phyloP scores from a whole-genome alignment of 345 rosid species.

The Salix exigua region DNA sequence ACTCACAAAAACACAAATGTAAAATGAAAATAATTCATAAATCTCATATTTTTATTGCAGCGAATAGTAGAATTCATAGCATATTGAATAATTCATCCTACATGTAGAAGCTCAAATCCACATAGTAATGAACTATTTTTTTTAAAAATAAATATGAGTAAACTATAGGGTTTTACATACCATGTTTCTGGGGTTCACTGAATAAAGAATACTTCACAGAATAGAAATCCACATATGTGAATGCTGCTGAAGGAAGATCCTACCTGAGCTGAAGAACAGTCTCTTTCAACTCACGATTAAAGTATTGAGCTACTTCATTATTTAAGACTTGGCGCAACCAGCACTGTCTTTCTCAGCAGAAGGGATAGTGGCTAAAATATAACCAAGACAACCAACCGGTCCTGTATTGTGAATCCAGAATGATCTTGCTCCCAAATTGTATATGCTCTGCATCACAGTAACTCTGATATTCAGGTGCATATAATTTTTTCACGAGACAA shows the following conservation, averaged over 20 bases:
- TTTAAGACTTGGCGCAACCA: slow-evolving; percentile 48
- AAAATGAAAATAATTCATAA: too few species aligned
- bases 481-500: too few species aligned
- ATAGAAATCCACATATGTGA: slow-evolving; percentile 51
- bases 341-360: slow-evolving; percentile 29
- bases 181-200: slow-evolving; percentile 32
- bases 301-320: slow-evolving; percentile 47
- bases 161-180: slow-evolving; percentile 19
- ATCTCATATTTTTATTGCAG: too few species aligned
- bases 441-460: slow-evolving; percentile 34
- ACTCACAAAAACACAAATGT: too few species aligned
- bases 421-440: slow-evolving; percentile 39
- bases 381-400: slow-evolving; percentile 66
- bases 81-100: neutral
- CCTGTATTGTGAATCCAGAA: slow-evolving; percentile 79
- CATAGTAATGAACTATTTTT: too few species aligned
- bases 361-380: slow-evolving; percentile 24
- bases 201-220: slow-evolving; percentile 49
- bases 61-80: too few species aligned
- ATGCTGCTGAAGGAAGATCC: slow-evolving; percentile 31
- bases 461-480: neutral
- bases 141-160: neutral
- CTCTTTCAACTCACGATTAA: slow-evolving; percentile 39
- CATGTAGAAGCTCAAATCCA: slow-evolving; percentile 17
- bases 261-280: slow-evolving; percentile 31